Evolutionary conservation across 2,329 filamentous ascomycete species (phyloP), one percentile per base, ranked within the genome.

Genomic region (Nothophaeocryptopus gaeumannii): DNA sequence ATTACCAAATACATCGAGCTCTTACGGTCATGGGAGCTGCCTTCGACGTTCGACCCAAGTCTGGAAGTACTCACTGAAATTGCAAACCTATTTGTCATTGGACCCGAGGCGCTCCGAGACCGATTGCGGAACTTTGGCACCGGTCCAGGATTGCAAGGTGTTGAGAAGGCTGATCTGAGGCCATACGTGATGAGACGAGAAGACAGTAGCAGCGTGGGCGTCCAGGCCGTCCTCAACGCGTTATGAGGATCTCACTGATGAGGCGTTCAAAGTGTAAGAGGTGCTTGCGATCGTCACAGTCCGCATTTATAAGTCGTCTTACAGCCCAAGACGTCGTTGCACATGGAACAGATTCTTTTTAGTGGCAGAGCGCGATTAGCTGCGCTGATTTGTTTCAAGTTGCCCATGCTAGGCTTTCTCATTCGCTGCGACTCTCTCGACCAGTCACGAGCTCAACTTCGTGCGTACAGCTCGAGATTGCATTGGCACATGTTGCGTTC

Each of bases 41-140:
- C 84, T 41, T 79, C 81, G 59, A 78, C 78, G 16, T 81, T 76
- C 43, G 62, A 68, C 40, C 61, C 63, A 8, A 74, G 74, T 53
- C 81, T 96, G 58, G 92, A 99, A 73, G 81, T 96, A 39, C 73
- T 99, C 53, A 85, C 89, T 20, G 93, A 99, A 75, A 89, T 99
- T 51, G 92, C 91, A 9, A 96, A 91, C 65, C 73, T 99, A 45
- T 99, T 99, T 68, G 95, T 99, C 56, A 89, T 99, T 63, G 89
- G 89, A 2, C 74, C 76, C 0, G 75, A 78, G 53, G 76, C 77
- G 20, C 56, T 80, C 56, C 70, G 74, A 56, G 77, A 80, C 63
- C 67, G 76, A 39, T 61, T 80, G 47, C 71, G 73, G 54, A 74
- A 73, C 34, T 71, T 72, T 16, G 65, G 65, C 11, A 60, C 59